phyloP scores from a whole-genome alignment of 371 early-diverging fungal species.

The Dinochytrium kinnereticum region DNA sequence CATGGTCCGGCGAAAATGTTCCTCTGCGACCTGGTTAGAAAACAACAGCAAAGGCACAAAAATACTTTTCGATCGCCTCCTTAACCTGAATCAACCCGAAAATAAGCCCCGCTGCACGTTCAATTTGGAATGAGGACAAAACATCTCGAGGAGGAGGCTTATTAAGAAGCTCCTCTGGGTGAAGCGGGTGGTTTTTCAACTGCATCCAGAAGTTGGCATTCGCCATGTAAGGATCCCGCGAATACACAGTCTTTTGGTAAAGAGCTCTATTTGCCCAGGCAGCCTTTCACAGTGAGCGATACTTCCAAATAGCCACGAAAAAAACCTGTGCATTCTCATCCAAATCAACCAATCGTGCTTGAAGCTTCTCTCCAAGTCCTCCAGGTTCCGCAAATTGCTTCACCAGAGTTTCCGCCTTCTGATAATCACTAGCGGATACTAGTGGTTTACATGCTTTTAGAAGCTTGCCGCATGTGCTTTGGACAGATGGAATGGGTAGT shows the following conservation, averaged over 20 bases:
- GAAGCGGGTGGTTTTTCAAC: constrained; percentile 67
- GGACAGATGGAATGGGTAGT: constrained; percentile 76
- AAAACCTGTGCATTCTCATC: background rate
- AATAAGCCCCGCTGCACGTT: constrained; percentile 77
- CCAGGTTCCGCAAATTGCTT: background rate
- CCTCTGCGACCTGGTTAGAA: constrained; percentile 38
- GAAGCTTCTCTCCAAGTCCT: background rate
- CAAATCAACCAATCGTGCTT: background rate
- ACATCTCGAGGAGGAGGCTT: constrained; percentile 58
- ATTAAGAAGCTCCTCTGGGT: constrained; percentile 60
- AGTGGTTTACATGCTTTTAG: background rate
- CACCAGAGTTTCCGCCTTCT: background rate
- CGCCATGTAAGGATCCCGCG: constrained; percentile 48
- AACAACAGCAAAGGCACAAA: background rate
- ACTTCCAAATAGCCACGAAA: background rate
- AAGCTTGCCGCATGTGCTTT: constrained; percentile 33
- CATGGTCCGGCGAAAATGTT: constrained; percentile 70
- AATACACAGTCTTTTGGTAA: background rate
- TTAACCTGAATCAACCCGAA: constrained; percentile 73
- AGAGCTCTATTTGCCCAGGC: background rate
- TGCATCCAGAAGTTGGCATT: constrained; percentile 87
- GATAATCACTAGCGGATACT: background rate
- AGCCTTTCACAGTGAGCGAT: background rate
- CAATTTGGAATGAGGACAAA: constrained; percentile 73
- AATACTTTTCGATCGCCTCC: constrained; percentile 70